Conservation (phyloP, 257 asterid genomes). For the Marsdenia floribunda region DNA sequence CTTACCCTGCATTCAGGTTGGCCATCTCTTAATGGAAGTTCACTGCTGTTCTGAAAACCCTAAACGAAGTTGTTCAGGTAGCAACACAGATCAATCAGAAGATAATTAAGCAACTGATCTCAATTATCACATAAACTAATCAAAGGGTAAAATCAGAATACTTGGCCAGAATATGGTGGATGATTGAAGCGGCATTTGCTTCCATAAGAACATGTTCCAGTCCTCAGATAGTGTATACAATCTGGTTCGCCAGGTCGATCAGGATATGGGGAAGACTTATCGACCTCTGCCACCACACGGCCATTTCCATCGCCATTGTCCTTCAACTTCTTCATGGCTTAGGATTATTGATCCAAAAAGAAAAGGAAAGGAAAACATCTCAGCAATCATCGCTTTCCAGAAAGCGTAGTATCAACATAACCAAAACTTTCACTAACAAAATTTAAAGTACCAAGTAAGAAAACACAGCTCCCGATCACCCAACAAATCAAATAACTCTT, state of each 20-base stretch:
- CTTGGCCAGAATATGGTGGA: conserved; percentile 42
- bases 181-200: conserved; percentile 63
- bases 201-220: conserved; percentile 70
- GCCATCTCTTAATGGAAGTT: conserved; percentile 18
- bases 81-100: background rate
- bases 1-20: conserved; percentile 23
- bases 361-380: background rate
- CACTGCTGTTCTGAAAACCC: conserved; percentile 5
- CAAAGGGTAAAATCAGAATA: conserved; percentile 1
- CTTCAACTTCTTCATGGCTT: conserved; percentile 11
- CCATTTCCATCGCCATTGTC: conserved; percentile 9
- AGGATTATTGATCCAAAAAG: background rate
- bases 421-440: background rate
- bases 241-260: conserved; percentile 72
- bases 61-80: background rate
- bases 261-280: conserved; percentile 28
- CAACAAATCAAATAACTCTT: background rate
- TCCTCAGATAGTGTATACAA: conserved; percentile 58
- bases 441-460: background rate
- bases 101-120: background rate
- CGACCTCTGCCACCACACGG: conserved; percentile 28
- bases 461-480: background rate
- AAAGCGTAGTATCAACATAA: background rate
- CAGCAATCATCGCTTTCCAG: background rate
- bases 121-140: background rate